A percentile compares a stretch with the other conserved stretches of the same genome.
Conservation (phyloP, 2,329 filamentous ascomycete genomes). For the Lasiodiplodia citricola region DNA sequence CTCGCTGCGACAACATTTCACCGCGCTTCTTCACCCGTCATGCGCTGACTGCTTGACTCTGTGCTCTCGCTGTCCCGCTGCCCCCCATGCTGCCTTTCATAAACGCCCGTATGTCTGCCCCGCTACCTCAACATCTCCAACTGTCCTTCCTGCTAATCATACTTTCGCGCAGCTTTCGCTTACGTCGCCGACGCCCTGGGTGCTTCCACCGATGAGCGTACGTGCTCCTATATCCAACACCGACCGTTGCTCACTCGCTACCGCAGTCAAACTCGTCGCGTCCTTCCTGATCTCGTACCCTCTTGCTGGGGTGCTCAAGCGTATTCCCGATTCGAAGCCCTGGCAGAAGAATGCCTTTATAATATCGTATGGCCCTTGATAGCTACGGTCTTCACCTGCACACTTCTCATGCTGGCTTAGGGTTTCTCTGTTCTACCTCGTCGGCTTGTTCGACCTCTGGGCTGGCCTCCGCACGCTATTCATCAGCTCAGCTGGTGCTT, state of each 20-base stretch:
- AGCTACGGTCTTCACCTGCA: neutral
- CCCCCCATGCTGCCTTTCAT: constrained; percentile 67
- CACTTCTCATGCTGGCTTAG: constrained; percentile 48
- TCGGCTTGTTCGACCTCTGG: constrained; percentile 95
- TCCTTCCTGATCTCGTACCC: constrained; percentile 93
- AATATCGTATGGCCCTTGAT: constrained; percentile 64
- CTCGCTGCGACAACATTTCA: neutral
- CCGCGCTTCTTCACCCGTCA: neutral
- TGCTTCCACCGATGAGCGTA: constrained; percentile 69
- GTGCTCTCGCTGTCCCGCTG: neutral
- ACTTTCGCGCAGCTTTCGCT: constrained; percentile 59
- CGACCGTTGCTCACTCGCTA: constrained; percentile 8
- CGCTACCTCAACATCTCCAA: neutral
- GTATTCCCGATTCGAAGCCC: constrained; percentile 83
- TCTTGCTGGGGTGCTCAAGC: constrained; percentile 84
- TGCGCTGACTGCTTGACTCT: constrained; percentile 13
- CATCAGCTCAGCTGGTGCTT: constrained; percentile 79
- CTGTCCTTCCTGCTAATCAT: neutral
- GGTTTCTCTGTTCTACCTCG: constrained; percentile 84
- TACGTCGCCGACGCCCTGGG: constrained; percentile 63
- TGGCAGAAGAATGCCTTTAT: constrained; percentile 88
- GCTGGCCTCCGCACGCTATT: constrained; percentile 77
- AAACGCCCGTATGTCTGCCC: constrained; percentile 59
- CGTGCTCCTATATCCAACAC: constrained; percentile 31
- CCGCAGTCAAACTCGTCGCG: constrained; percentile 85